These are phyloP conservation scores for Botrytis porri DNA, from an alignment of 2,329 filamentous ascomycete species.

Conservation along the genomic window DNA sequence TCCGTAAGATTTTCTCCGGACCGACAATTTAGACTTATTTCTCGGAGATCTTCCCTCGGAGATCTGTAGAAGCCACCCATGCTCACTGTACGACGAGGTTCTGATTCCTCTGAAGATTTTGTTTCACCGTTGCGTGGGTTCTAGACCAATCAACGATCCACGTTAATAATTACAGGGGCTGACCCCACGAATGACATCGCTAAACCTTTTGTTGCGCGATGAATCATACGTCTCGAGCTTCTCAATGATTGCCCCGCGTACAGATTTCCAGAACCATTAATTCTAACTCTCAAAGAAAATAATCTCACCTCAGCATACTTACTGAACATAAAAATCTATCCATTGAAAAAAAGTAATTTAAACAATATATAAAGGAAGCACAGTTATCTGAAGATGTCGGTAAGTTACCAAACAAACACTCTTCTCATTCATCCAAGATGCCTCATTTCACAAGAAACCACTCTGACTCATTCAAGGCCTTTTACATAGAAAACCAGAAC, in stretches of 20 bases:
- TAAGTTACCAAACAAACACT: constrained; percentile 10
- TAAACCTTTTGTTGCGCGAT: constrained; percentile 8
- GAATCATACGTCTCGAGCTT: background rate
- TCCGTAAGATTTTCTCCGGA: background rate
- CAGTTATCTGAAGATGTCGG: constrained; percentile 4
- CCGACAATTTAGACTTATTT: background rate
- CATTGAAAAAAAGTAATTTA: background rate
- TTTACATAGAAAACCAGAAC: constrained; percentile 75
- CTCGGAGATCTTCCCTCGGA: constrained; percentile 11
- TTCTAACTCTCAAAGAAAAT: background rate
- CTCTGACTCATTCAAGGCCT: constrained; percentile 46
- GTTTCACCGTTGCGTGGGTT: background rate
- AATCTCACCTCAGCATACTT: constrained; percentile 13
- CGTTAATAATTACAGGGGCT: background rate
- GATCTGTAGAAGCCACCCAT: background rate
- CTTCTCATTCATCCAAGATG: constrained; percentile 6
- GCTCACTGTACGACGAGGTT: background rate
- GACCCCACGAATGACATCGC: constrained; percentile 12
- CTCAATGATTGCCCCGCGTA: constrained; percentile 11
- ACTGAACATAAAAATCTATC: background rate
- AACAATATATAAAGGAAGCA: background rate
- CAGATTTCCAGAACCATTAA: background rate
- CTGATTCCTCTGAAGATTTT: background rate
- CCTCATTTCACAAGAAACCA: constrained; percentile 14
- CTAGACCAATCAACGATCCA: constrained; percentile 7